phyloP scores from a whole-genome alignment of 306 rosid species.

The Potentilla sterilis region DNA sequence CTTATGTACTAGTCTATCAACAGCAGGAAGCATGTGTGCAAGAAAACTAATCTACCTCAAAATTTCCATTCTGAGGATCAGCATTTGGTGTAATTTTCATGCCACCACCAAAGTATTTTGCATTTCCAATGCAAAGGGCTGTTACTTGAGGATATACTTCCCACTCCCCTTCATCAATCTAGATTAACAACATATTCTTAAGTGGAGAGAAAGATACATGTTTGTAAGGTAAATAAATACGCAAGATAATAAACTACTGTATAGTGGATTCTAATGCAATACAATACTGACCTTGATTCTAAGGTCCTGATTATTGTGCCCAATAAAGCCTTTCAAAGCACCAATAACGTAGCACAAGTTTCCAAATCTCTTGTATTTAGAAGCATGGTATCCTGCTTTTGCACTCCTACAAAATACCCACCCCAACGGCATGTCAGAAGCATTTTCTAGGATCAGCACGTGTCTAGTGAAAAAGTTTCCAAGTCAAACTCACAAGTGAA shows the following conservation, averaged over 20 bases:
- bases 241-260: background rate
- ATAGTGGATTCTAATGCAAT: background rate
- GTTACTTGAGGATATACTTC: constrained; percentile 69
- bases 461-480: constrained; percentile 20
- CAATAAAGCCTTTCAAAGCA: constrained; percentile 85
- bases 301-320: constrained; percentile 74
- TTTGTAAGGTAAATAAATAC: background rate
- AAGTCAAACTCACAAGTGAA: constrained; percentile 81
- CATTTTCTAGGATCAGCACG: constrained; percentile 17
- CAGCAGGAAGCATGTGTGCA: constrained; percentile 10
- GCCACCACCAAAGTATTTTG: constrained; percentile 94
- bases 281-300: constrained; percentile 66
- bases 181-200: constrained; percentile 25
- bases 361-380: constrained; percentile 83
- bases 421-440: constrained; percentile 15
- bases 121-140: constrained; percentile 85
- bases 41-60: constrained; percentile 56
- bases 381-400: constrained; percentile 85
- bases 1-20: background rate
- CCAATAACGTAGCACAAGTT: constrained; percentile 87
- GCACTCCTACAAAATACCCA: constrained; percentile 68
- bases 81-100: constrained; percentile 93
- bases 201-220: background rate
- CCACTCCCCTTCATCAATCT: constrained; percentile 88
- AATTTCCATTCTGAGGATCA: constrained; percentile 58